Evolutionary conservation across 2,329 filamentous ascomycete species (phyloP), one percentile per base, ranked within the genome.

Genomic region (Sordariomycetes sp.): DNA sequence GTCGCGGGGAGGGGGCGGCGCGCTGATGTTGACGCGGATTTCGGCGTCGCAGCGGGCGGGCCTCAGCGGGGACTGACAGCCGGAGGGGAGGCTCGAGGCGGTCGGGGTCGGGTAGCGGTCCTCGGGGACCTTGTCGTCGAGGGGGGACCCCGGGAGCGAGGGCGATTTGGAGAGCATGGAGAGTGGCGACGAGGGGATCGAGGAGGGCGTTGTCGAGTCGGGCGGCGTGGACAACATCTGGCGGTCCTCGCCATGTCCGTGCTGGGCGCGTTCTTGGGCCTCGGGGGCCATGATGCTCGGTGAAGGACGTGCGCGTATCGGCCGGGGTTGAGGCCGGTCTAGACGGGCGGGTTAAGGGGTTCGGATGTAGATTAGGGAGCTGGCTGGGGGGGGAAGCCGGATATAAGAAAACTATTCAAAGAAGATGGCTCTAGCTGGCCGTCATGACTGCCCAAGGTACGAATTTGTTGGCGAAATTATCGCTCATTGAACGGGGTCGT

Each of bases 71-170:
- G 79, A 80, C 54, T 76, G 73, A 60, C 71, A 73, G 56, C 76
- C 78, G 0, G 79, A 80, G 20, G 71, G 45, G 45, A 24, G n/a
- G 45, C 45, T 50, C 10, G 45, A 50, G 12, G 45, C 73, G 22
- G 73, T 76, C 2, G 79, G 79, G 17, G 79, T 80, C 1, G 77
- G 79, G 63, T 81, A 79, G 45, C 78, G 74, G 53, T 68, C 69
- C 12, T 71, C 67, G 10, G 69, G 65, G 58, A 76, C 74, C 45
- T 62, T 25, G 17, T 48, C 24, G n/a, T 45, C 62, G 45, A 69
- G 66, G 51, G 76, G 73, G n/a, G 76, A 74, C 32, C 72, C 69
- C 22, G 76, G 76, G 42, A 75, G 64, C 12, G 77, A 78, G 1
- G 79, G 79, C 24, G 80, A 79, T 53, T 74, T 72, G 24, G 77